phyloP scores from a whole-genome alignment of 164 flowering plant species.

The Hamamelis virginiana region DNA sequence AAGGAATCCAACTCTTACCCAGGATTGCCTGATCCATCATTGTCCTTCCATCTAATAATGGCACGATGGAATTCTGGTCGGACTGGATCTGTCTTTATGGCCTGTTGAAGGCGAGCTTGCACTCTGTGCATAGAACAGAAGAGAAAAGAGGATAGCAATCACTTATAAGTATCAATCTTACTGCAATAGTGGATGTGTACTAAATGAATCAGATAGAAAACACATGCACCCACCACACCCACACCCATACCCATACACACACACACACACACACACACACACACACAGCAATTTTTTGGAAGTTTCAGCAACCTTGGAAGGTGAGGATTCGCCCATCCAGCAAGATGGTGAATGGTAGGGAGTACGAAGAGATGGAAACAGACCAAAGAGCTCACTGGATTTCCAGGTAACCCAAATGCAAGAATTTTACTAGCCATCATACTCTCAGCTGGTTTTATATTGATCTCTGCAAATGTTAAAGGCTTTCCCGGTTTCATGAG shows the following conservation, averaged over 20 bases:
- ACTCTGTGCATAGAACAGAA: constrained; percentile 42
- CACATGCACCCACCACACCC: neutral
- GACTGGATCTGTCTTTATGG: constrained; percentile 63
- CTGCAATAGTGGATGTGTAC: neutral
- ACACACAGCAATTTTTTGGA: neutral
- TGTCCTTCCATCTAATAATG: constrained; percentile 57
- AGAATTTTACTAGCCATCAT: constrained; percentile 45
- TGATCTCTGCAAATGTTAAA: constrained; percentile 77
- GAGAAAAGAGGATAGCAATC: neutral
- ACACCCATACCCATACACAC: neutral
- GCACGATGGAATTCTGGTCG: constrained; percentile 90
- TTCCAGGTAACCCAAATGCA: constrained; percentile 97
- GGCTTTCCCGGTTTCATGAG: constrained; percentile 96
- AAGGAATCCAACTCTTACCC: constrained; percentile 51
- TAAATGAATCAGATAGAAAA: neutral
- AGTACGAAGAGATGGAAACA: constrained; percentile 83
- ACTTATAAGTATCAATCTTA: neutral
- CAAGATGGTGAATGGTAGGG: constrained; percentile 74
- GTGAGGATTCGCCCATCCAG: constrained; percentile 83
- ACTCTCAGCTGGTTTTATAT: constrained; percentile 28
- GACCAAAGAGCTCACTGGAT: constrained; percentile 93
- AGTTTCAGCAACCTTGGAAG: constrained; percentile 55
- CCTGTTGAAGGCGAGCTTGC: constrained; percentile 61
- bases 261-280: neutral
- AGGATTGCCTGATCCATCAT: constrained; percentile 71